These are phyloP conservation scores for Backusella westeae DNA, from an alignment of 192 early-diverging fungal genomes.

Conservation along the genomic window DNA sequence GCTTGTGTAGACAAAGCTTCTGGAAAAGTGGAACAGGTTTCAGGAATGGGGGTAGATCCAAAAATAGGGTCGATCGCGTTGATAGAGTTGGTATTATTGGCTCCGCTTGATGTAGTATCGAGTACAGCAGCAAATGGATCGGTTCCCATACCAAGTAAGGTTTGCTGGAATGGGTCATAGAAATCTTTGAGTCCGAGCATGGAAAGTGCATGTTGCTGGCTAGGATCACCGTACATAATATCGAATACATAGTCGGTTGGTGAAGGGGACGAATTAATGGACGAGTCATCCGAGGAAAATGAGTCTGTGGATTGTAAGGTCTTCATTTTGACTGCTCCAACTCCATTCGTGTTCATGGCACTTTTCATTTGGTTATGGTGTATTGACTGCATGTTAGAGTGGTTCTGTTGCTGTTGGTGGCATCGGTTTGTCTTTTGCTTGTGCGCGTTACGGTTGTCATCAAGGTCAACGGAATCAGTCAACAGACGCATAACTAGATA, in stretches of 20 bases:
- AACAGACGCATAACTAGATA: slow-evolving; percentile 46
- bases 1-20: not conserved
- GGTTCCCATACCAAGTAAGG: not conserved
- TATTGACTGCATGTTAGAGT: not conserved
- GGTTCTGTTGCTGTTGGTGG: not conserved
- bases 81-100: not conserved
- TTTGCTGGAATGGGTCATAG: slow-evolving; percentile 26
- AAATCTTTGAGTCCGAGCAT: slow-evolving; percentile 36
- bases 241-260: slow-evolving; percentile 41
- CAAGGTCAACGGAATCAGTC: slow-evolving; percentile 43
- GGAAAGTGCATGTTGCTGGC: slow-evolving; percentile 13
- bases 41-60: not conserved
- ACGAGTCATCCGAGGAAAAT: slow-evolving; percentile 38
- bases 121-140: not conserved
- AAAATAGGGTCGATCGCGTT: not conserved
- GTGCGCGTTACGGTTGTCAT: slow-evolving; percentile 35
- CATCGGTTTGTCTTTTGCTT: slow-evolving; percentile 6
- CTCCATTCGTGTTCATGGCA: not conserved
- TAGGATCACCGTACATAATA: slow-evolving; percentile 31
- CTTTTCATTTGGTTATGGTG: not conserved
- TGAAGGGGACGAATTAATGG: slow-evolving; percentile 31
- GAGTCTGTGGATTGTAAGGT: slow-evolving; percentile 26
- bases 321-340: slow-evolving; percentile 13
- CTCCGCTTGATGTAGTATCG: not conserved
- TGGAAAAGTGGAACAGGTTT: not conserved